A percentile compares a stretch with the other conserved stretches of the same genome.
Evolutionary conservation across 495 filamentous ascomycete species (phyloP).

Genomic region (Lindgomyces ingoldianus): DNA sequence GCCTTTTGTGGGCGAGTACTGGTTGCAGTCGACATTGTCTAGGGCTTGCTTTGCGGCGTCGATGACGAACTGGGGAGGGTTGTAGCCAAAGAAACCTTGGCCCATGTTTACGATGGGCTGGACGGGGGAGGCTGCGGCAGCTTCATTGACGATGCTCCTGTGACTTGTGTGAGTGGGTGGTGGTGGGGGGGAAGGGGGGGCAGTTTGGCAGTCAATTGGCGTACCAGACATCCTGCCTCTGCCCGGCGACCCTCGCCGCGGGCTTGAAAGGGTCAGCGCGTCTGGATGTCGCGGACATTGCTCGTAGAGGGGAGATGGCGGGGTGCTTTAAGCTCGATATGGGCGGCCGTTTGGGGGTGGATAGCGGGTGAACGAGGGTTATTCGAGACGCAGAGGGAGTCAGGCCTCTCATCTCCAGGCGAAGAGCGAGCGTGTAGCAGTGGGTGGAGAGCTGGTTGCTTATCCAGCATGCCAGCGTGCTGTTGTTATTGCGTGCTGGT

Average conservation of each 20-base stretch:
- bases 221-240: slow-evolving; percentile 93
- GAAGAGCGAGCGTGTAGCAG: not conserved
- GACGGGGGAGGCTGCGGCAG: slow-evolving; percentile 74
- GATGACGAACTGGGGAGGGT: slow-evolving; percentile 87
- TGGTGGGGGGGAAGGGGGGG: not conserved
- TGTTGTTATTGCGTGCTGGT: slow-evolving; percentile 24
- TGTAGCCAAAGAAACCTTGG: slow-evolving; percentile 98
- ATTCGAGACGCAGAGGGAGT: slow-evolving; percentile 5
- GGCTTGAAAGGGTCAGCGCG: slow-evolving; percentile 58
- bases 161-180: too few species aligned
- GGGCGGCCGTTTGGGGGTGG: too few species aligned
- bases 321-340: slow-evolving; percentile 1
- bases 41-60: slow-evolving; percentile 88
- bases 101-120: slow-evolving; percentile 96
- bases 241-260: slow-evolving; percentile 74
- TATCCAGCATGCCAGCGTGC: not conserved
- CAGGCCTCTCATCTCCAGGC: slow-evolving; percentile 16
- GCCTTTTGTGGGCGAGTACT: slow-evolving; percentile 95
- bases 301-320: slow-evolving; percentile 18
- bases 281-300: slow-evolving; percentile 36
- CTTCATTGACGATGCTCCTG: slow-evolving; percentile 96
- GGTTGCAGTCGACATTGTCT: slow-evolving; percentile 94
- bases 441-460: not conserved
- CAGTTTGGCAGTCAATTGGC: slow-evolving; percentile 13
- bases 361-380: too few species aligned